A percentile compares a stretch with the other conserved stretches of the same genome.
These are phyloP conservation scores for Fraxinus americana DNA, from an alignment of 257 asterid genomes.

Conservation along the genomic window DNA sequence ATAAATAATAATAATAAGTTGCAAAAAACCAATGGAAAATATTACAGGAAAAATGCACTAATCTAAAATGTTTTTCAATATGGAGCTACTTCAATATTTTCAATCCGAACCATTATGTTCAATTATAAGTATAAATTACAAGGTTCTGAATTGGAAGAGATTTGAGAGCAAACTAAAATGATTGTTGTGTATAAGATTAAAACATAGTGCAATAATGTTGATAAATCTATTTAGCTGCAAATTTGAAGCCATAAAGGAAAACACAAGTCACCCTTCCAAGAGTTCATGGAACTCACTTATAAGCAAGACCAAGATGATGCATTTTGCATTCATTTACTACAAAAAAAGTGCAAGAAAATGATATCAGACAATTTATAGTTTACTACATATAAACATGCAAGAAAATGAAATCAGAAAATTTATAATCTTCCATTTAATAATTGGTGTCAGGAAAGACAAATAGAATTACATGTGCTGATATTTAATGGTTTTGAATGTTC, in stretches of 20 bases:
- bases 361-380: not conserved
- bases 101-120: not conserved
- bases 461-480: not conserved
- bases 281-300: not conserved
- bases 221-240: not conserved
- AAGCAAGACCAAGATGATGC: conserved; percentile 13
- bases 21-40: not conserved
- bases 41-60: not conserved
- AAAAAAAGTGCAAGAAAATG: not conserved
- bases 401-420: not conserved
- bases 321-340: not conserved
- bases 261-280: not conserved
- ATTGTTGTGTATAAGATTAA: not conserved
- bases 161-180: conserved; percentile 12
- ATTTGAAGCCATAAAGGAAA: not conserved
- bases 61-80: not conserved
- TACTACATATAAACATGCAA: not conserved
- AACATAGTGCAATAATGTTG: not conserved
- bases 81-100: conserved; percentile 2
- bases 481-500: not conserved
- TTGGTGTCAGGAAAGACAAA: not conserved
- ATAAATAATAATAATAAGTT: not conserved
- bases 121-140: conserved; percentile 8
- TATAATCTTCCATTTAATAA: not conserved
- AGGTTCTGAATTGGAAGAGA: not conserved